Percentiles rank a stretch among this genome's conserved stretches.
Conservation (phyloP, 177 flowering plant genomes). For the Vitis hybrid region DNA sequence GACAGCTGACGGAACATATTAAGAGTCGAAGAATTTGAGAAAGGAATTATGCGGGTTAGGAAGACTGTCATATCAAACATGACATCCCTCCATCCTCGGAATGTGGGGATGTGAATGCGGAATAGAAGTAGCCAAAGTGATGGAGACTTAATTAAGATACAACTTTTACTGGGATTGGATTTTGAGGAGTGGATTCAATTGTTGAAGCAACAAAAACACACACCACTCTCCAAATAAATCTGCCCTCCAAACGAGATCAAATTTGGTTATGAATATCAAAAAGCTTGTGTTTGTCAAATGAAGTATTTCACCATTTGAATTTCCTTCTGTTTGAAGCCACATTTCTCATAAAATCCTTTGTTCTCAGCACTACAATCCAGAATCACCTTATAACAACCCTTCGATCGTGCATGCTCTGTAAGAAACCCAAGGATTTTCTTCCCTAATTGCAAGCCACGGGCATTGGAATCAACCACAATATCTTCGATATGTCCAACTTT, state of each 20-base stretch:
- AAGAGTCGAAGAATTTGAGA: too few relatives aligned
- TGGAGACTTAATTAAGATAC: too few relatives aligned
- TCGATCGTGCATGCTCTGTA: constrained; percentile 46
- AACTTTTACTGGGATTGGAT: too few relatives aligned
- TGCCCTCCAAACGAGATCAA: too few relatives aligned
- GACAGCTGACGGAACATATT: too few relatives aligned
- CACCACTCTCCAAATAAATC: not conserved
- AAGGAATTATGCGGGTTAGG: too few relatives aligned
- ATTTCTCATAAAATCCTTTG: constrained; percentile 68
- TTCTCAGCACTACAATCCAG: constrained; percentile 73
- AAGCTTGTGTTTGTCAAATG: constrained; percentile 11
- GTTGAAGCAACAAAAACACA: not conserved
- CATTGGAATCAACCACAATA: constrained; percentile 74
- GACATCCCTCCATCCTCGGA: too few relatives aligned
- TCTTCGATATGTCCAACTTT: constrained; percentile 92
- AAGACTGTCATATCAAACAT: too few relatives aligned
- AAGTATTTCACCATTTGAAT: constrained; percentile 83
- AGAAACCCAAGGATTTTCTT: constrained; percentile 59
- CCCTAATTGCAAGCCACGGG: constrained; percentile 70
- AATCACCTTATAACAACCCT: constrained; percentile 86
- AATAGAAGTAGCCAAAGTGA: too few relatives aligned
- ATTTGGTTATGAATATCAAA: too few relatives aligned
- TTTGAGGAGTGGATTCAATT: too few relatives aligned
- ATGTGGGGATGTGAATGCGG: too few relatives aligned
- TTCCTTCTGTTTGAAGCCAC: constrained; percentile 70